Percentiles rank a stretch among this genome's conserved stretches.
These are phyloP conservation scores for Isabelozyma gotoi DNA, from an alignment of 805 yeast genomes.

Conservation along the genomic window DNA sequence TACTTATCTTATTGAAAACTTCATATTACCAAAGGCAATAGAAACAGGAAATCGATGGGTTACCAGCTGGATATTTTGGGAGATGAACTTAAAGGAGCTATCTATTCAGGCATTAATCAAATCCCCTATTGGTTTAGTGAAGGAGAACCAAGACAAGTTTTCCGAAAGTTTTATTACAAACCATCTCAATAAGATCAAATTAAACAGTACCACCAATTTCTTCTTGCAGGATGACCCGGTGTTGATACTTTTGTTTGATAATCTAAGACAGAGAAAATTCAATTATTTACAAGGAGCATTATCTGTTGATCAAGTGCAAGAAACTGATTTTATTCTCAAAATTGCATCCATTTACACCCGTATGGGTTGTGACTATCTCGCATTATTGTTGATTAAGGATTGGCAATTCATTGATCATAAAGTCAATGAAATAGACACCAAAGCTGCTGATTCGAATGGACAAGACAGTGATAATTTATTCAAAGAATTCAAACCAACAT, in stretches of 20 bases:
- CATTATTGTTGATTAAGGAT: conserved; percentile 57
- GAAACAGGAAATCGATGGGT: conserved; percentile 75
- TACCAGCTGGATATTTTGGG: conserved; percentile 79
- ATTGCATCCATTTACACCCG: conserved; percentile 68
- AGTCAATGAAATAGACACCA: background rate
- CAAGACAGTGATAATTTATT: conserved; percentile 8
- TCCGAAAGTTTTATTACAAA: conserved; percentile 17
- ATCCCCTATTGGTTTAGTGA: conserved; percentile 43
- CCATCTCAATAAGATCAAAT: conserved; percentile 8
- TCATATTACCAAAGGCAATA: conserved; percentile 57
- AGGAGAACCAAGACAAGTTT: conserved; percentile 17
- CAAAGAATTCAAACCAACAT: conserved; percentile 12
- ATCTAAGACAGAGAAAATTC: conserved; percentile 53
- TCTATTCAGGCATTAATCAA: conserved; percentile 67
- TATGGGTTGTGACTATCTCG: conserved; percentile 89
- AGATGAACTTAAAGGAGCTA: conserved; percentile 36
- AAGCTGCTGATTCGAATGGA: background rate
- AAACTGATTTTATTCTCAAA: conserved; percentile 60
- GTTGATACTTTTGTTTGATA: conserved; percentile 61
- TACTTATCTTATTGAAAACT: conserved; percentile 45
- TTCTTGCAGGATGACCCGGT: conserved; percentile 81
- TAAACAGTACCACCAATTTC: conserved; percentile 17
- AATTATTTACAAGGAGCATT: conserved; percentile 52
- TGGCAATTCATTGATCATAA: conserved; percentile 57
- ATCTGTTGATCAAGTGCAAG: conserved; percentile 44